These are phyloP conservation scores for Kwoniella newhampshirensis DNA, from an alignment of 768 basidiomycete genomes.

Conservation along the genomic window DNA sequence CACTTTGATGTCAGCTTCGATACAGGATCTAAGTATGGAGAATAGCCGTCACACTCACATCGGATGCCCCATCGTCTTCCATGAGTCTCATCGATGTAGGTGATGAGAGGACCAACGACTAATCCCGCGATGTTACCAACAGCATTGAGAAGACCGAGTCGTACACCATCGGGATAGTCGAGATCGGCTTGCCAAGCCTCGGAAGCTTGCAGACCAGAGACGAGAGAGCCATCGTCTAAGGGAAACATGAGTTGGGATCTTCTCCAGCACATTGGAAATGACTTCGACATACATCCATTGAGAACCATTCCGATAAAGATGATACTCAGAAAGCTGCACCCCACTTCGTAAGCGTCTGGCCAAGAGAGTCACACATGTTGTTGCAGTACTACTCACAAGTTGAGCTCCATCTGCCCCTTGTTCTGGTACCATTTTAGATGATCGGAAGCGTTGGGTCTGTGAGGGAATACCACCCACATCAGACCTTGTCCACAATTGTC, in stretches of 20 bases:
- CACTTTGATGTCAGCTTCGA: background rate
- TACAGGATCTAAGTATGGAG: background rate
- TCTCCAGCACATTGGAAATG: background rate
- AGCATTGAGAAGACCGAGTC: conserved; percentile 54
- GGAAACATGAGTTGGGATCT: no score
- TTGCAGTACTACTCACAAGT: conserved; percentile 54
- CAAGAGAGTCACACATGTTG: no score
- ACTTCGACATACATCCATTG: conserved; percentile 49
- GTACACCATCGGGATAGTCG: conserved; percentile 41
- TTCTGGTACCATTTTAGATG: conserved; percentile 50
- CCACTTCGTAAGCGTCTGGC: no score
- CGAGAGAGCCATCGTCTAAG: conserved; percentile 52
- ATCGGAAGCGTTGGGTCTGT: conserved; percentile 53
- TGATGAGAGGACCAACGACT: conserved; percentile 52
- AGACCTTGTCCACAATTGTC: no score
- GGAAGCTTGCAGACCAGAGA: conserved; percentile 52
- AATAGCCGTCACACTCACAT: conserved; percentile 39
- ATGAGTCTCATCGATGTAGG: conserved; percentile 51
- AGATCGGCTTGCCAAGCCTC: conserved; percentile 53
- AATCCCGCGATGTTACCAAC: conserved; percentile 49
- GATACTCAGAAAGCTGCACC: conserved; percentile 53
- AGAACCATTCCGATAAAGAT: conserved; percentile 54
- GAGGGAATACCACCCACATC: no score
- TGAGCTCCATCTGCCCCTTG: conserved; percentile 53
- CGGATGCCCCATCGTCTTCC: conserved; percentile 54